phyloP scores from a whole-genome alignment of 2,329 filamentous ascomycete species.

The Grosmannia serpens region DNA sequence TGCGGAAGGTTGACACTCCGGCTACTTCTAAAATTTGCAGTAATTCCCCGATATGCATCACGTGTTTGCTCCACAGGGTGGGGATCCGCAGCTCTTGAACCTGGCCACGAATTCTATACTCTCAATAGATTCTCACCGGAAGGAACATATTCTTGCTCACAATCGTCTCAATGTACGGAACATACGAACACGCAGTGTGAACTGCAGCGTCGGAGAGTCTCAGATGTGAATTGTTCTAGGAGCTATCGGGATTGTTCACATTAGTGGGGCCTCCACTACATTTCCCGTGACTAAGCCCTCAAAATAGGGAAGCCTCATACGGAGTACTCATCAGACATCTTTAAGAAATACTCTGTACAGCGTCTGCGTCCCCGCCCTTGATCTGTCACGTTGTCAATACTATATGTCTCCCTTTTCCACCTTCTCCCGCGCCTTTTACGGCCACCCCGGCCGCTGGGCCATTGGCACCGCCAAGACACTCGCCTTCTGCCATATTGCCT shows the following conservation, averaged over 20 bases:
- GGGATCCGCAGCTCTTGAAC: neutral
- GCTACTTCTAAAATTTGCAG: neutral
- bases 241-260: no score
- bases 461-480: constrained; percentile 34
- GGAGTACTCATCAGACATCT: neutral
- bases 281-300: neutral
- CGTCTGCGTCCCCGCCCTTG: neutral
- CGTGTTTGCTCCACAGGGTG: neutral
- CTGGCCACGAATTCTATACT: no score
- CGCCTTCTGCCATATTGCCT: constrained; percentile 37
- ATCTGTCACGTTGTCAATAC: neutral
- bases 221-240: no score
- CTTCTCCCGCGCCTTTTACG: constrained; percentile 18
- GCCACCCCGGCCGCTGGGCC: constrained; percentile 30
- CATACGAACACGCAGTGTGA: no score
- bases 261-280: neutral
- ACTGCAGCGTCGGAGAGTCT: no score
- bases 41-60: neutral
- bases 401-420: constrained; percentile 13
- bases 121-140: no score
- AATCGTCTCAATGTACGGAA: no score
- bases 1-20: neutral
- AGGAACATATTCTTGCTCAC: no score
- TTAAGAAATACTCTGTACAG: neutral
- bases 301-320: neutral